These are phyloP conservation scores for Syzygium malaccense DNA, from an alignment of 441 rosid species.

Conservation along the genomic window DNA sequence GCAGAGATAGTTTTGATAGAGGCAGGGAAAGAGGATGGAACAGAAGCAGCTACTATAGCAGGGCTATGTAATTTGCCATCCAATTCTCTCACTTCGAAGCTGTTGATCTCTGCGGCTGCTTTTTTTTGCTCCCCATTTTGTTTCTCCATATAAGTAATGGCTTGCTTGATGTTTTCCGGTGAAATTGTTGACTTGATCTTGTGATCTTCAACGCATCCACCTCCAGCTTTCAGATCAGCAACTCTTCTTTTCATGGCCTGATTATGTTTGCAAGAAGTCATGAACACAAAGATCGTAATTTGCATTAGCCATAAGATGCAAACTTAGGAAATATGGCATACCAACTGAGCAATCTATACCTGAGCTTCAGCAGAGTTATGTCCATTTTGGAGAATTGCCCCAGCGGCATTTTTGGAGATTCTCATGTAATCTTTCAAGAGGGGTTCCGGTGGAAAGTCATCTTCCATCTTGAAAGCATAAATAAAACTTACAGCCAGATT, in stretches of 20 bases:
- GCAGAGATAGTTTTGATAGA: background rate
- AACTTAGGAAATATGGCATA: background rate
- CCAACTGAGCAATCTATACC: background rate
- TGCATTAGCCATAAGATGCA: background rate
- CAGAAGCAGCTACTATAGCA: background rate
- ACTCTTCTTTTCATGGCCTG: slow-evolving; percentile 13
- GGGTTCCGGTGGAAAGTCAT: slow-evolving; percentile 17
- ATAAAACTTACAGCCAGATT: slow-evolving; percentile 26
- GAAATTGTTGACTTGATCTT: slow-evolving; percentile 4
- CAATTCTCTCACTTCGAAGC: background rate
- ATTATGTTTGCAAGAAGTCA: background rate
- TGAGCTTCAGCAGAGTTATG: slow-evolving; percentile 4
- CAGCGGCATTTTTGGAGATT: background rate
- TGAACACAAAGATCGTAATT: background rate
- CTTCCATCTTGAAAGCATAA: slow-evolving; percentile 18
- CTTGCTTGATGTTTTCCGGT: background rate
- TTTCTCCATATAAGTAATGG: background rate
- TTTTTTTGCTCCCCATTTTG: background rate
- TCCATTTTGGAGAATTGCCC: background rate
- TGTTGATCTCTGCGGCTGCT: background rate
- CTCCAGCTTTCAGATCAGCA: slow-evolving; percentile 11
- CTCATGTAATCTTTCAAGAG: slow-evolving; percentile 16
- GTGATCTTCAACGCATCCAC: slow-evolving; percentile 15
- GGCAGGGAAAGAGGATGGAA: background rate
- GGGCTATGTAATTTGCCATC: background rate